These are phyloP conservation scores for Castanea sativa DNA, from an alignment of 306 rosid species.

Conservation along the genomic window DNA sequence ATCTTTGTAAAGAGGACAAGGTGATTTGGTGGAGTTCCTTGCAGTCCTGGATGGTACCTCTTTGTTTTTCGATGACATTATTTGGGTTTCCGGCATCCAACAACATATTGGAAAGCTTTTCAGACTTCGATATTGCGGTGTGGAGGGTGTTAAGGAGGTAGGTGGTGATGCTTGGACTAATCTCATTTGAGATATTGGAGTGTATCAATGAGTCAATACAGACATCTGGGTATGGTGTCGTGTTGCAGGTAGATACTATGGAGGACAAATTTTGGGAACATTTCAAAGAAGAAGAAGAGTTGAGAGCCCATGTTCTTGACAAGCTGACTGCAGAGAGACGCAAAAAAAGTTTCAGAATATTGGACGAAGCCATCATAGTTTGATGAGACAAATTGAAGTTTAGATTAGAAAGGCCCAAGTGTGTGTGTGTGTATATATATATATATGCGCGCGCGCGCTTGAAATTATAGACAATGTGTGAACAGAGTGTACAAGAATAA, in stretches of 20 bases:
- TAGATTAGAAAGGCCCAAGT: not conserved
- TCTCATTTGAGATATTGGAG: slow-evolving; percentile 46
- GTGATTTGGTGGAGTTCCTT: slow-evolving; percentile 68
- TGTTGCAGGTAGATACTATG: slow-evolving; percentile 48
- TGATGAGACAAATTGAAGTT: not conserved
- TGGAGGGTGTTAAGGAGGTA: slow-evolving; percentile 60
- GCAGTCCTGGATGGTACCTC: slow-evolving; percentile 67
- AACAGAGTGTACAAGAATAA: too few relatives aligned
- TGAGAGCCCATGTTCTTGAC: slow-evolving; percentile 17
- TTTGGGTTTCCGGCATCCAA: slow-evolving; percentile 28
- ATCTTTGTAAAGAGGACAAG: slow-evolving; percentile 41
- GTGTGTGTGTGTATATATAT: too few relatives aligned
- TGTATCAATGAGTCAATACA: slow-evolving; percentile 60
- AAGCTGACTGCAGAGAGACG: slow-evolving; percentile 30
- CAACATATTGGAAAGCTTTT: slow-evolving; percentile 52
- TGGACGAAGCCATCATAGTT: slow-evolving; percentile 47
- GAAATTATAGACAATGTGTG: too few relatives aligned
- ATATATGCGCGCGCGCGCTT: too few relatives aligned
- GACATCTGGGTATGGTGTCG: slow-evolving; percentile 48
- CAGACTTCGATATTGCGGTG: slow-evolving; percentile 50
- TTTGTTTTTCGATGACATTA: slow-evolving; percentile 55
- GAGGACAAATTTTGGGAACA: slow-evolving; percentile 30
- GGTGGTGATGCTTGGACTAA: slow-evolving; percentile 51
- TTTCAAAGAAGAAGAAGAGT: slow-evolving; percentile 25
- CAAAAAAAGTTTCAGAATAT: slow-evolving; percentile 24